Evolutionary conservation across 306 rosid genomes (phyloP).

Genomic region (Lathyrus sativus): DNA sequence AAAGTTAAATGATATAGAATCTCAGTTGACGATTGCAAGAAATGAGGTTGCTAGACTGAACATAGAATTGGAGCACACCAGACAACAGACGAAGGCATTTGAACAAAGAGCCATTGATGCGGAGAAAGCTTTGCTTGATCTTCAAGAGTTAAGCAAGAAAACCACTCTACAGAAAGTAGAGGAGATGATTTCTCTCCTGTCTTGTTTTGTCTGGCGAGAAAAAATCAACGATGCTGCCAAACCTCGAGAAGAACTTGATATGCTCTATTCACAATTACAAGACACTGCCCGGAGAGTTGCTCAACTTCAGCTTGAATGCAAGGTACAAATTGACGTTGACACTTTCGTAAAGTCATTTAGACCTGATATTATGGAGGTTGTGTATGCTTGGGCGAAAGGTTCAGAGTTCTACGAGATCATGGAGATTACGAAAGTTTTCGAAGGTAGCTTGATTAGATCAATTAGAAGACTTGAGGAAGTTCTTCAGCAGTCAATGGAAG

Average conservation of each 20-base stretch:
- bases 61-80: constrained; percentile 56
- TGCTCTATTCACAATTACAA: constrained; percentile 73
- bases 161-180: constrained; percentile 55
- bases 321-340: too few relatives aligned
- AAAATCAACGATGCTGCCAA: constrained; percentile 79
- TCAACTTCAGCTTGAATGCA: constrained; percentile 88
- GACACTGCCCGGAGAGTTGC: constrained; percentile 90
- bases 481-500: too few relatives aligned
- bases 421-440: too few relatives aligned
- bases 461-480: too few relatives aligned
- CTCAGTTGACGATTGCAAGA: constrained; percentile 57
- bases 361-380: too few relatives aligned
- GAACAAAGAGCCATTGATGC: constrained; percentile 60
- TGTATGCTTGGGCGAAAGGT: too few relatives aligned
- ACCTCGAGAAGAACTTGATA: constrained; percentile 91
- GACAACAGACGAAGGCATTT: constrained; percentile 46
- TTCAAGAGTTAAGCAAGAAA: constrained; percentile 57
- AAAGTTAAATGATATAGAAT: constrained; percentile 54
- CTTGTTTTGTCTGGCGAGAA: constrained; percentile 97
- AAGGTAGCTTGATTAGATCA: too few relatives aligned
- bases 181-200: constrained; percentile 79
- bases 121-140: constrained; percentile 58
- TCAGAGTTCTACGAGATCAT: too few relatives aligned
- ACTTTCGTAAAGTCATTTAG: too few relatives aligned
- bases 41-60: constrained; percentile 54